Percentiles rank a stretch among this genome's conserved stretches.
These are phyloP conservation scores for Capsicum rhomboideum DNA, from an alignment of 257 asterid genomes.

Conservation along the genomic window DNA sequence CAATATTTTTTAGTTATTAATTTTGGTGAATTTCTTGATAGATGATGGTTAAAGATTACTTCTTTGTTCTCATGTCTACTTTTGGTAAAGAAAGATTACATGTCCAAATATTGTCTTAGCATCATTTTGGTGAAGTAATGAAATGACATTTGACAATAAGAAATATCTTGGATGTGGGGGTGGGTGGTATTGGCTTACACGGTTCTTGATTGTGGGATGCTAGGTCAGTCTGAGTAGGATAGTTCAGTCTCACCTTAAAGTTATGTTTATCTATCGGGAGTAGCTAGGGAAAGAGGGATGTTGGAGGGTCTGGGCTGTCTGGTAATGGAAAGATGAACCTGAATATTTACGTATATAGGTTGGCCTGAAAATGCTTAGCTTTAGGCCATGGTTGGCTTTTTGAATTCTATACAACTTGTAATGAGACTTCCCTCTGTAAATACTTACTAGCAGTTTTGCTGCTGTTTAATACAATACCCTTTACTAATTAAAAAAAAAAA, in stretches of 20 bases:
- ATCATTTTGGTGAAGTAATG: background rate
- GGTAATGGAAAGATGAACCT: background rate
- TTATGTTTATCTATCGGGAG: background rate
- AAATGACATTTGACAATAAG: background rate
- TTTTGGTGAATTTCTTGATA: background rate
- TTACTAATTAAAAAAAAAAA: background rate
- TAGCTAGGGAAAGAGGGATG: background rate
- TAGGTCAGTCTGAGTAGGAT: background rate
- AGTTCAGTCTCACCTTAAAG: background rate
- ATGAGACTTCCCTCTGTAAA: background rate
- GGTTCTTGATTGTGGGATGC: background rate
- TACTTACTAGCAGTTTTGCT: background rate
- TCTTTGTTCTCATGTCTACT: background rate
- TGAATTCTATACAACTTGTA: background rate
- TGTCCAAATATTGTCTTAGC: background rate
- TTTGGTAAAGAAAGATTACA: background rate
- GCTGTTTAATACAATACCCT: background rate
- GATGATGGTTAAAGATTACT: background rate
- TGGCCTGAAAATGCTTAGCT: background rate
- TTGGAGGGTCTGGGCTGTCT: background rate
- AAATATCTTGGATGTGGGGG: background rate
- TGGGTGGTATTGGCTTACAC: background rate
- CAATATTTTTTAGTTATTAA: background rate
- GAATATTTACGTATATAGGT: background rate
- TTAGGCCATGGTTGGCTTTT: background rate